phyloP scores from a whole-genome alignment of 2,329 filamentous ascomycete genomes.

The Beauveria sp. region DNA sequence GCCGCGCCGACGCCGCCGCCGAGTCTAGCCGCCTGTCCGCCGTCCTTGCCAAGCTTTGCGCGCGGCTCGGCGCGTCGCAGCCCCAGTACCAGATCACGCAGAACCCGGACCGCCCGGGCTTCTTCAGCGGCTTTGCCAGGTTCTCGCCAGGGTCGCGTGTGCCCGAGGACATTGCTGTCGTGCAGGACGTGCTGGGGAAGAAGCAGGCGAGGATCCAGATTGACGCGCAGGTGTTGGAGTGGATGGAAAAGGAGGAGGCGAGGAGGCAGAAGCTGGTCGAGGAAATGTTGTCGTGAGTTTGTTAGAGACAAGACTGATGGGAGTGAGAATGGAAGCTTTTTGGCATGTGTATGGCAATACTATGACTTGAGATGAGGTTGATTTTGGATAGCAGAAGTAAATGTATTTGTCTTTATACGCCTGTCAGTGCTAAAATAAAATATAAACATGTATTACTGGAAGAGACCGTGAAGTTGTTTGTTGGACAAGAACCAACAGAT shows the following conservation, averaged over 20 bases:
- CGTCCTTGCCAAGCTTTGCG: slow-evolving; percentile 26
- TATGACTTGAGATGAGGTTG: not conserved
- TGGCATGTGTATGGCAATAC: not conserved
- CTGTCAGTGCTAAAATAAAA: not conserved
- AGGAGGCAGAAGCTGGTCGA: slow-evolving; percentile 8
- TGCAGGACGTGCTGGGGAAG: slow-evolving; percentile 27
- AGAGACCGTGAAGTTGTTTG: too few species aligned
- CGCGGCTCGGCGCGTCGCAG: slow-evolving; percentile 21
- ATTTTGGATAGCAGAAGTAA: too few species aligned
- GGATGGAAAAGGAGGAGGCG: slow-evolving; percentile 23
- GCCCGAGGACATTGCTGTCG: slow-evolving; percentile 25
- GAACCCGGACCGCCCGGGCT: slow-evolving; percentile 15
- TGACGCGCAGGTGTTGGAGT: slow-evolving; percentile 30
- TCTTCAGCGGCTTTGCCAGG: slow-evolving; percentile 29
- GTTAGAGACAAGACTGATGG: too few species aligned
- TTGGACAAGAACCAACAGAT: too few species aligned
- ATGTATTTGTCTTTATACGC: not conserved
- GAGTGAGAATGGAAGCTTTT: not conserved
- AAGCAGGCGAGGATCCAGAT: slow-evolving; percentile 30
- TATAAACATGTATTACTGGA: too few species aligned
- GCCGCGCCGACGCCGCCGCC: slow-evolving; percentile 6
- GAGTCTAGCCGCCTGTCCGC: slow-evolving; percentile 16
- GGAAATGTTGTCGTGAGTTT: not conserved
- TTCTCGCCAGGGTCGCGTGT: slow-evolving; percentile 25
- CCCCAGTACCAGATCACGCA: slow-evolving; percentile 28